phyloP scores from a whole-genome alignment of 2,329 filamentous ascomycete species.

The Fusarium bactridioides region DNA sequence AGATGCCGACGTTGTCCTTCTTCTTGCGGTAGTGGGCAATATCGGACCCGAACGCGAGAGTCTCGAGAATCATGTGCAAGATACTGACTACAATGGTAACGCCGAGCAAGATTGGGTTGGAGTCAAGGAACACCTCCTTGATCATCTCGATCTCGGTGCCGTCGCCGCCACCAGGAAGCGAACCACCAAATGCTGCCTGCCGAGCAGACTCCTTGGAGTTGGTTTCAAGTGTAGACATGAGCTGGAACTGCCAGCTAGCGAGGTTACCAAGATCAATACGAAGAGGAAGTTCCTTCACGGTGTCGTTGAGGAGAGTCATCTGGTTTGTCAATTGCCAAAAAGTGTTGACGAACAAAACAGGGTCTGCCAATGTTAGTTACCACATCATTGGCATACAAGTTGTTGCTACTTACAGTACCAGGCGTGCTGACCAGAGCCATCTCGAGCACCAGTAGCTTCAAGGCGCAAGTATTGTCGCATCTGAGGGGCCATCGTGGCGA shows the following conservation, averaged over 20 bases:
- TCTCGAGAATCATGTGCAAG: constrained; percentile 93
- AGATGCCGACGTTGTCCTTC: constrained; percentile 98
- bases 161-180: constrained; percentile 80
- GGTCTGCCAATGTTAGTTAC: constrained; percentile 55
- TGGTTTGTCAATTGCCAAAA: constrained; percentile 96
- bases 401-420: constrained; percentile 73
- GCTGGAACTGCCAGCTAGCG: constrained; percentile 87
- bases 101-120: constrained; percentile 87
- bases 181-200: constrained; percentile 77
- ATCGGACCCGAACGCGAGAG: constrained; percentile 95
- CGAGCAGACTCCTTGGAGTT: constrained; percentile 84
- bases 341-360: constrained; percentile 89
- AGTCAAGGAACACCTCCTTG: constrained; percentile 94
- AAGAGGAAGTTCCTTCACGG: constrained; percentile 81
- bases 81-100: constrained; percentile 87
- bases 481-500: constrained; percentile 73
- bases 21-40: constrained; percentile 99
- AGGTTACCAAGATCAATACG: constrained; percentile 86
- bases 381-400: no score
- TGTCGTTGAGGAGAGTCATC: constrained; percentile 92
- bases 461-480: constrained; percentile 80
- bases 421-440: constrained; percentile 83
- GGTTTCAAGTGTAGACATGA: constrained; percentile 85
- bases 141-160: constrained; percentile 96
- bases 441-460: constrained; percentile 81